Percentiles rank a stretch among this genome's conserved stretches.
phyloP scores from a whole-genome alignment of 108 stramenopile species.

The Aureococcus anophagefferens region DNA sequence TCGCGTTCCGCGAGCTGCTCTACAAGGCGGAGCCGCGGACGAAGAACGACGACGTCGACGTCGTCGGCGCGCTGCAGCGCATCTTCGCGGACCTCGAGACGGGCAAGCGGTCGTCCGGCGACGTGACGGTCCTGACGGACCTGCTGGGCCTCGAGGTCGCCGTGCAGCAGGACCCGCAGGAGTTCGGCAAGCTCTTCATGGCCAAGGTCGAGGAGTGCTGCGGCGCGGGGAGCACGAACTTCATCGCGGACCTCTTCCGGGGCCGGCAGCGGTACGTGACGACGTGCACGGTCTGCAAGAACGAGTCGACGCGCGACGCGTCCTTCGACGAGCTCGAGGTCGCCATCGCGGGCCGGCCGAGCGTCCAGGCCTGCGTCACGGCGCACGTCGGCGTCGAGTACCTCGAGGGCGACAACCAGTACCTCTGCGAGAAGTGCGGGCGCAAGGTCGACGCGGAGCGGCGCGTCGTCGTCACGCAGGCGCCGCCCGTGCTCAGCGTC shows the following conservation, averaged over 20 bases:
- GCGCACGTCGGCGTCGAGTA: constrained; percentile 24
- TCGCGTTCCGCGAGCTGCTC: constrained; percentile 26
- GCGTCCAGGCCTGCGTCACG: neutral
- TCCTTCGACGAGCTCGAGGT: constrained; percentile 31
- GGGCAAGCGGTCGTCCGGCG: constrained; percentile 10
- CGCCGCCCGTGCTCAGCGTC: constrained; percentile 27
- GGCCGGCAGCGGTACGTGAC: constrained; percentile 24
- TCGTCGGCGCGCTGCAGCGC: constrained; percentile 8
- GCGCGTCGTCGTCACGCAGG: constrained; percentile 1
- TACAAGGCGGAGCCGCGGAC: constrained; percentile 14
- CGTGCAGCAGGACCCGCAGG: constrained; percentile 30
- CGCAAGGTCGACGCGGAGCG: constrained; percentile 30
- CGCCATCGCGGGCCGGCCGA: neutral
- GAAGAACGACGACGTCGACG: constrained; percentile 3
- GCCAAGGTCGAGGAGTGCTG: constrained; percentile 26
- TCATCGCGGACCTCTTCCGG: constrained; percentile 14
- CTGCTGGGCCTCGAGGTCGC: constrained; percentile 19
- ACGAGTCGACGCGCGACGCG: neutral
- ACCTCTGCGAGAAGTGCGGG: constrained; percentile 25
- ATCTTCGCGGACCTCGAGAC: constrained; percentile 21
- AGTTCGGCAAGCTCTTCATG: constrained; percentile 25
- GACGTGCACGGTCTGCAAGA: constrained; percentile 15
- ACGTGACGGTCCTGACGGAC: constrained; percentile 32
- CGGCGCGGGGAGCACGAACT: constrained; percentile 5
- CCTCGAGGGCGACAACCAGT: constrained; percentile 49